Evolutionary conservation across 257 asterid genomes (phyloP).

Genomic region (Dorcoceras hygrometricum): DNA sequence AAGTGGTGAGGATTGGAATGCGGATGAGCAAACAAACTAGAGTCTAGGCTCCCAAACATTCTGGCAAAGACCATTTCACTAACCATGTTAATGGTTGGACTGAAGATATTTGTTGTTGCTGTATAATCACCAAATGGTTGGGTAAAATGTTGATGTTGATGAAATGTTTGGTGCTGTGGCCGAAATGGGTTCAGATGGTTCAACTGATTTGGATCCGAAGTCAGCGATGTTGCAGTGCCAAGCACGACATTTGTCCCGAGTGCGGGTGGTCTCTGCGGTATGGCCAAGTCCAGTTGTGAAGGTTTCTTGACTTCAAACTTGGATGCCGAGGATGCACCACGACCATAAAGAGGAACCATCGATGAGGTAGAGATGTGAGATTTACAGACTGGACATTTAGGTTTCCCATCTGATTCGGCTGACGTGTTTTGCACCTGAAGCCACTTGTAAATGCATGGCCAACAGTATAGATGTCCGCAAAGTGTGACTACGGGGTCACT

Average conservation of each 20-base stretch:
- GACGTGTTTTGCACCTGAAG: conserved; percentile 58
- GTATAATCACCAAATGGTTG: conserved; percentile 37
- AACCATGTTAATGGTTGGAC: conserved; percentile 70
- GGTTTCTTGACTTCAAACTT: conserved; percentile 49
- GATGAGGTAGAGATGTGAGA: conserved; percentile 61
- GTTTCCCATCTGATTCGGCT: conserved; percentile 47
- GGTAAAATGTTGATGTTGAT: conserved; percentile 39
- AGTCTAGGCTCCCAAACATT: conserved; percentile 54
- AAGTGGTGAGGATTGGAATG: conserved; percentile 48
- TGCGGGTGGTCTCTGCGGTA: conserved; percentile 76
- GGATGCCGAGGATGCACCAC: conserved; percentile 47
- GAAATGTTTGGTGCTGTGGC: conserved; percentile 24
- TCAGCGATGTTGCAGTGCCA: conserved; percentile 29
- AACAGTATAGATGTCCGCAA: conserved; percentile 90
- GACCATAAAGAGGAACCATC: conserved; percentile 77
- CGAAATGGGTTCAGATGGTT: conserved; percentile 32
- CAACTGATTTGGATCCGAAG: conserved; percentile 34
- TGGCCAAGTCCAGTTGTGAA: conserved; percentile 33
- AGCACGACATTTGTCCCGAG: conserved; percentile 31
- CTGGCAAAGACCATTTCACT: conserved; percentile 76
- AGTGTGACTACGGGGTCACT: conserved; percentile 82
- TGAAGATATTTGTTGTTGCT: conserved; percentile 39
- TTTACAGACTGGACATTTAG: conserved; percentile 82
- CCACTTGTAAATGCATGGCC: conserved; percentile 97
- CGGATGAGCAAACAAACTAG: conserved; percentile 52